Percentiles rank a stretch among this genome's conserved stretches.
phyloP scores from a whole-genome alignment of 202 grass and related monocot genomes.

The Schoenoplectus tabernaemontani region DNA sequence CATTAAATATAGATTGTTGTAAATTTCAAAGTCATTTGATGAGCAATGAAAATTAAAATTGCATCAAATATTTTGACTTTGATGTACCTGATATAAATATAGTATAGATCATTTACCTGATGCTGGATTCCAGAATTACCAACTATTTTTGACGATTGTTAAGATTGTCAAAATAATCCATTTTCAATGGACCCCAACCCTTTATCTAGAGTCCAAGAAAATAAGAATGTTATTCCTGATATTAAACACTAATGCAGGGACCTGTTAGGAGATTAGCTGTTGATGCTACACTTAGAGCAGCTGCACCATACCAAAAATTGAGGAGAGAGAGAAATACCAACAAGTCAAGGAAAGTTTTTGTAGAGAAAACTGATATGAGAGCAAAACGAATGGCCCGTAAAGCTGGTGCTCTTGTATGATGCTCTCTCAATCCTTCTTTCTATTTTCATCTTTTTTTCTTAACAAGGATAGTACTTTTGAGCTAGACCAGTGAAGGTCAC shows the following conservation, averaged over 20 bases:
- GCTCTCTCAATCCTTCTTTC: constrained; percentile 8
- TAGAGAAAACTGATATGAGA: constrained; percentile 98
- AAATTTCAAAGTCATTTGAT: not conserved
- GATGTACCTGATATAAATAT: not conserved
- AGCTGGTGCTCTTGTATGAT: constrained; percentile 90
- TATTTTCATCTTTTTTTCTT: constrained; percentile 4
- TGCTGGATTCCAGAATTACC: not conserved
- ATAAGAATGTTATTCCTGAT: constrained; percentile 22
- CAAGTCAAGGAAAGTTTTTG: constrained; percentile 85
- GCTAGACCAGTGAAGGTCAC: not conserved
- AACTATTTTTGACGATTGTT: not conserved
- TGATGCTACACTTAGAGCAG: constrained; percentile 98
- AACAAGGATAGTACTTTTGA: not conserved
- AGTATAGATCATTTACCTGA: not conserved
- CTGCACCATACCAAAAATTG: constrained; percentile 96
- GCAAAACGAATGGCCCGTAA: constrained; percentile 99
- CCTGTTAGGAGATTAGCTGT: constrained; percentile 90
- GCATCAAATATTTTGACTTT: not conserved
- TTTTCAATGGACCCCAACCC: not conserved
- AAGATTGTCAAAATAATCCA: not conserved
- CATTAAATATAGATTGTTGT: not conserved
- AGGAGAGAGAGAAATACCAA: constrained; percentile 55
- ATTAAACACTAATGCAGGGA: constrained; percentile 51
- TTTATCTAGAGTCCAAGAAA: constrained; percentile 5
- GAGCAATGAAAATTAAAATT: not conserved